These are phyloP conservation scores for Galeopsis tetrahit DNA, from an alignment of 257 asterid genomes.

Conservation along the genomic window DNA sequence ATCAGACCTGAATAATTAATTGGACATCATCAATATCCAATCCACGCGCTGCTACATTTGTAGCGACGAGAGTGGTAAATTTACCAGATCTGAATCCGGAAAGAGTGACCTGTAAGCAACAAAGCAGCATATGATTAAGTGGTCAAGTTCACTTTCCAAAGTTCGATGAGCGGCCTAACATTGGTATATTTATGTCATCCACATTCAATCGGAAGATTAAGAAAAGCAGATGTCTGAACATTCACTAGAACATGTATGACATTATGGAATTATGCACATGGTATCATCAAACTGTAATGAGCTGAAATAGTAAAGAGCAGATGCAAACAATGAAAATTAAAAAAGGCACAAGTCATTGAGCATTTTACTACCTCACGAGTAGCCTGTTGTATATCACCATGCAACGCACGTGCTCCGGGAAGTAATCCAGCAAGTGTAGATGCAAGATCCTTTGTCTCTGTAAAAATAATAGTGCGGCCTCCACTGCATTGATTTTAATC, in stretches of 20 bases:
- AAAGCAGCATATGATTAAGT: background rate
- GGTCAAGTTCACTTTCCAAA: background rate
- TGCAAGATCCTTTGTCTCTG: constrained; percentile 88
- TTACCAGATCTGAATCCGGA: constrained; percentile 89
- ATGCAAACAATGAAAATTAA: background rate
- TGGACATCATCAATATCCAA: constrained; percentile 96
- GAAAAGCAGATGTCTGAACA: background rate
- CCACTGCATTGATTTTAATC: constrained; percentile 59
- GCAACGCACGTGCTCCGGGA: constrained; percentile 97
- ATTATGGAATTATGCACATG: constrained; percentile 1
- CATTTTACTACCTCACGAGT: constrained; percentile 80
- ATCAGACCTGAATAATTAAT: constrained; percentile 86
- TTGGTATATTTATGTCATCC: background rate
- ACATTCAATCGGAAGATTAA: background rate
- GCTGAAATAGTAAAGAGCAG: background rate
- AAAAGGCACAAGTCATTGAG: background rate
- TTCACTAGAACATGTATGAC: background rate
- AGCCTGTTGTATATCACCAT: constrained; percentile 95
- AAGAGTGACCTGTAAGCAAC: constrained; percentile 73
- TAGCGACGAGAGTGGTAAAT: constrained; percentile 84
- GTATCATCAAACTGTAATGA: background rate
- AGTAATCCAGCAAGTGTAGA: constrained; percentile 89
- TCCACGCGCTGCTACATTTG: constrained; percentile 98
- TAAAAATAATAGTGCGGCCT: constrained; percentile 90
- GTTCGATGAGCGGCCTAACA: background rate